Percentiles rank a stretch among this genome's conserved stretches.
Conservation (phyloP, 768 basidiomycete genomes). For the Filobasidium wieringae region DNA sequence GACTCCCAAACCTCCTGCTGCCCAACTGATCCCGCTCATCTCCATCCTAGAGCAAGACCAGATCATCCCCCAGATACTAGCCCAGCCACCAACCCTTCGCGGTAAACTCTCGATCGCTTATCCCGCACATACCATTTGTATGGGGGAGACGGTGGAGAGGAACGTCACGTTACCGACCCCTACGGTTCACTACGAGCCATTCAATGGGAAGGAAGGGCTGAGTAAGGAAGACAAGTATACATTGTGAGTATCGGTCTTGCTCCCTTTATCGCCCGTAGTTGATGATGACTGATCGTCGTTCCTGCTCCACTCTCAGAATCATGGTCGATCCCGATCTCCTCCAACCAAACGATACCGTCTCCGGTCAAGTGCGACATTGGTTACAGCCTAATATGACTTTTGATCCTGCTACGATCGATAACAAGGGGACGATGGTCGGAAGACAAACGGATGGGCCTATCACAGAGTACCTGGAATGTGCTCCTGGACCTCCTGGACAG, state of each 20-base stretch:
- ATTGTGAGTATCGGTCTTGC: not conserved
- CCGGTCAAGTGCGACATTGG: slow-evolving; percentile 10
- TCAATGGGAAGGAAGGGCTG: not conserved
- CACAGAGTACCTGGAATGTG: slow-evolving; percentile 10
- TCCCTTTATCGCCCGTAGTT: not conserved
- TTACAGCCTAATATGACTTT: not conserved
- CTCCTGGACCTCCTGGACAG: slow-evolving; percentile 8
- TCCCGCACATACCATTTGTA: not conserved
- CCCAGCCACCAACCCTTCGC: not conserved
- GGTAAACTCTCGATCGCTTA: not conserved
- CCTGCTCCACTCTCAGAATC: not conserved
- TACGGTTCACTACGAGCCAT: not conserved
- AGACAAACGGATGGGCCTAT: not conserved
- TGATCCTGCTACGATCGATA: not conserved
- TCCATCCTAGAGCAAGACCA: not conserved
- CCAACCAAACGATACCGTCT: slow-evolving; percentile 6
- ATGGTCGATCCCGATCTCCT: slow-evolving; percentile 7
- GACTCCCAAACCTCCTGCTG: no score
- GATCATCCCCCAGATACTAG: not conserved
- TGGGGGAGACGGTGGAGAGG: not conserved
- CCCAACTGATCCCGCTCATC: no score
- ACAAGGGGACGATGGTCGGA: not conserved
- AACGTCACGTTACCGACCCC: not conserved
- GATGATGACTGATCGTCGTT: not conserved
- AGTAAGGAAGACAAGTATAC: not conserved